phyloP scores from a whole-genome alignment of 2,329 filamentous ascomycete genomes.

The Botrytis paeoniae region DNA sequence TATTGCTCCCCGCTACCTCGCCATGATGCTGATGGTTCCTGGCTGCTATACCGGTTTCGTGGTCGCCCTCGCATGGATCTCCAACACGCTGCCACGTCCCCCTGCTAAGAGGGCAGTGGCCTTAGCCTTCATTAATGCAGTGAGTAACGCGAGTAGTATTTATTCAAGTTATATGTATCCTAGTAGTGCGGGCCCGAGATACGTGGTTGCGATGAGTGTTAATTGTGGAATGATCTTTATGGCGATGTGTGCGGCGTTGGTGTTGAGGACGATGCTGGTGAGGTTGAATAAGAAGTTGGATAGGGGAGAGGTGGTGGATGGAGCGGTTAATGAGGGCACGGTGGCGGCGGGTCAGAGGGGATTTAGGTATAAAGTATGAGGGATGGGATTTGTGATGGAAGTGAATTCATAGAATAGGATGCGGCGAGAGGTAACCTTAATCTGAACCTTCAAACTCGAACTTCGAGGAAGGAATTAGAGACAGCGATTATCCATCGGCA shows the following conservation, averaged over 20 bases:
- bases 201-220: conserved; percentile 56
- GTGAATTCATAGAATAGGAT: not conserved
- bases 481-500: not conserved
- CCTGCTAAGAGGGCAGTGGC: conserved; percentile 62
- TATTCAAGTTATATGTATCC: conserved; percentile 58
- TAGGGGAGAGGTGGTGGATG: conserved; percentile 50
- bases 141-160: conserved; percentile 64
- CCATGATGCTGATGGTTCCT: conserved; percentile 70
- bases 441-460: not conserved
- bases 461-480: not conserved
- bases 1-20: conserved; percentile 61
- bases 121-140: conserved; percentile 72
- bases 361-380: conserved; percentile 17
- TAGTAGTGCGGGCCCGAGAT: conserved; percentile 26
- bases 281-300: conserved; percentile 69
- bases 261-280: conserved; percentile 61
- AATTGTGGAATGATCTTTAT: conserved; percentile 64
- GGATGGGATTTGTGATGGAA: no score
- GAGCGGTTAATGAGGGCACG: conserved; percentile 30
- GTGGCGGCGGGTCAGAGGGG: conserved; percentile 12
- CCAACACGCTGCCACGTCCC: conserved; percentile 70
- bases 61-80: conserved; percentile 70
- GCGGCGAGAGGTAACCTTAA: not conserved
- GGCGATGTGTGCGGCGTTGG: conserved; percentile 60
- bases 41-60: conserved; percentile 66